These are phyloP conservation scores for Citrullus amarus DNA, from an alignment of 306 rosid species.

Conservation along the genomic window DNA sequence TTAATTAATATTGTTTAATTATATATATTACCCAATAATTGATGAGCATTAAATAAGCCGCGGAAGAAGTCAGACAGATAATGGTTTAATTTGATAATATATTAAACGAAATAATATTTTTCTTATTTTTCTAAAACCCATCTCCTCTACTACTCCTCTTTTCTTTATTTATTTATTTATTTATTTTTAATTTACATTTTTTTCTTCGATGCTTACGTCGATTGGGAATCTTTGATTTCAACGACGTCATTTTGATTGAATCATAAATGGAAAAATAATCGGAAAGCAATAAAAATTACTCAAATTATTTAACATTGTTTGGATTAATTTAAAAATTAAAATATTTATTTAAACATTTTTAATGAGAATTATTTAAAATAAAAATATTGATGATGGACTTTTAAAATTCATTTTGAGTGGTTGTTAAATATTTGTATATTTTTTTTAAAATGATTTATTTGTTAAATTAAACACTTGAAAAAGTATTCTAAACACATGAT, in stretches of 20 bases:
- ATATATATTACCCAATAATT: conserved; percentile 1
- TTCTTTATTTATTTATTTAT: background rate
- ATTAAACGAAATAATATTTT: background rate
- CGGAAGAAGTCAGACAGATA: conserved; percentile 1
- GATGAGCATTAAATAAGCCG: background rate
- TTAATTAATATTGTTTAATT: background rate
- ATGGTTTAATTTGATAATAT: background rate
- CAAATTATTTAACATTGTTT: too few species aligned
- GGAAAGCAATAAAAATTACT: background rate
- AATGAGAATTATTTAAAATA: too few species aligned
- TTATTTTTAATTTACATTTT: background rate
- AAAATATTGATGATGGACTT: too few species aligned
- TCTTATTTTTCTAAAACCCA: background rate
- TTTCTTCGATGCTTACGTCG: conserved; percentile 1
- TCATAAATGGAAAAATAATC: background rate
- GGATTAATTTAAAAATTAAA: too few species aligned
- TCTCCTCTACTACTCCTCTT: background rate
- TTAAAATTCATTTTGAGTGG: too few species aligned
- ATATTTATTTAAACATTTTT: too few species aligned
- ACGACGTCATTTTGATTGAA: background rate
- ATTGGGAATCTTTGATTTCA: background rate
- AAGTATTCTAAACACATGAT: too few species aligned
- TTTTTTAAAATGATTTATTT: too few species aligned
- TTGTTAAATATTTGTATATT: too few species aligned
- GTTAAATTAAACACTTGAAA: too few species aligned